Evolutionary conservation across 495 filamentous ascomycete genomes (phyloP), one percentile per base, ranked within the genome.

Genomic region (Xylaria nigripes): DNA sequence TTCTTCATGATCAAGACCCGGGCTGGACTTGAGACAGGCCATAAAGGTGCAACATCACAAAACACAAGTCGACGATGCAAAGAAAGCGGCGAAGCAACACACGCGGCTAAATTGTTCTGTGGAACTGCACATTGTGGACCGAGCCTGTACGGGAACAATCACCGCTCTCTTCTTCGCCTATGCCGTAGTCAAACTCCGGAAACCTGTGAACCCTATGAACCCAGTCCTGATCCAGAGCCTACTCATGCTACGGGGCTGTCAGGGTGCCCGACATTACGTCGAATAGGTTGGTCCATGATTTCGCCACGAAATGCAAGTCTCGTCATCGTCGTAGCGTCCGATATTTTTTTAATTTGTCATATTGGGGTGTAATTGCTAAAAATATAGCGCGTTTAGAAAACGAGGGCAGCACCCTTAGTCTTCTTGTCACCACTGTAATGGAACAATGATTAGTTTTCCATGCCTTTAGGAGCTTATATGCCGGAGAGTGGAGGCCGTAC

Each of bases 321-420:
- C 52, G 52, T 50, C 51, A 56, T 51, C 54, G 54, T 56, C 54
- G 54, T 51, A 56, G 40, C 54, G 42, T 60, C 59, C 54, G 36
- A 43, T 60, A 62, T 57, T 59, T 59, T 59, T 45, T 50, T 42
- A 36, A 36, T 56, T 43, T 49, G 36, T 49, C 38, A 22, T 55
- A 36, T 43, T 32, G 52, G 41, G 29, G 15, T 2, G 16, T 40
- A 2, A 45, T 40, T 46, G 29, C n/a, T 27, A 54, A 55, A 48
- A 29, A 46, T 61, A 34, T 40, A 40, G 10, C 27, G 29, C 45
- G 68, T 63, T 80, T 93, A 99, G 81, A 97, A 99, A 65, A 99
- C 94, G 68, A 99, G 82, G 65, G 94, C 94, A 68, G 93, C 93
- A 85, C 94, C 94, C 87, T 99, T 99, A 70, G 94, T 99, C 90